Evolutionary conservation across 176 grass and related monocot species (phyloP).

Genomic region (Hordeum vulgare): DNA sequence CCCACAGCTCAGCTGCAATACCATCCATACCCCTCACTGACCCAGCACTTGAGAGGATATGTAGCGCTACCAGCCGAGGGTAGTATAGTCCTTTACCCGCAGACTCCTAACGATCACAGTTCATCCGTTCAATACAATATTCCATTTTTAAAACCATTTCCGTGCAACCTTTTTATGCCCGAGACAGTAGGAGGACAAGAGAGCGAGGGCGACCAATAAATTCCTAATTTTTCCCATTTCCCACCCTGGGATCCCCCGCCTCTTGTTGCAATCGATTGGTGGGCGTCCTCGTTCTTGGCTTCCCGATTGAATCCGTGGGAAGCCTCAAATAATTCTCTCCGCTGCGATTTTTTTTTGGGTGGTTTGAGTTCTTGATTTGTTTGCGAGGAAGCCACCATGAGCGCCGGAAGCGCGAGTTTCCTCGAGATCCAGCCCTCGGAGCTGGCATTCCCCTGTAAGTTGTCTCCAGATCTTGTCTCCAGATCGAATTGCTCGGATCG

Average conservation of each 20-base stretch:
- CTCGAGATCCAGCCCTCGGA: conserved; percentile 89
- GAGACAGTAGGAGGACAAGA: not conserved
- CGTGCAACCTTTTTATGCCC: conserved; percentile 17
- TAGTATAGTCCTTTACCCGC: not conserved
- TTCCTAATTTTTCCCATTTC: not conserved
- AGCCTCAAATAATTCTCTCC: not conserved
- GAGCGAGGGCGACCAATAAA: conserved; percentile 1
- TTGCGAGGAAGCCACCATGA: conserved; percentile 36
- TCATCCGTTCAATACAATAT: conserved; percentile 14
- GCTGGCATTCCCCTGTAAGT: conserved; percentile 89
- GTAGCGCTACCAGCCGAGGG: not conserved
- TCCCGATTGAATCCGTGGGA: conserved; percentile 18
- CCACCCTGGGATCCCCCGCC: not conserved
- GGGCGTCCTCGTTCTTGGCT: not conserved
- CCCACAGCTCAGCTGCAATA: conserved; percentile 30
- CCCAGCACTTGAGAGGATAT: not conserved
- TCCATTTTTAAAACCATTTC: conserved; percentile 20
- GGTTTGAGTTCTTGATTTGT: conserved; percentile 15
- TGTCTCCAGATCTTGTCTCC: conserved; percentile 15
- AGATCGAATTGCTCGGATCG: not conserved
- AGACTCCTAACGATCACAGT: conserved; percentile 7
- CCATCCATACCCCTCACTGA: not conserved
- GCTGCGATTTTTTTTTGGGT: not conserved
- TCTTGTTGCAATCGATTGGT: conserved; percentile 18
- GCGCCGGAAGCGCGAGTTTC: conserved; percentile 43